Evolutionary conservation across 2,329 filamentous ascomycete species (phyloP).

Genomic region (Phaeosphaeriaceae sp.): DNA sequence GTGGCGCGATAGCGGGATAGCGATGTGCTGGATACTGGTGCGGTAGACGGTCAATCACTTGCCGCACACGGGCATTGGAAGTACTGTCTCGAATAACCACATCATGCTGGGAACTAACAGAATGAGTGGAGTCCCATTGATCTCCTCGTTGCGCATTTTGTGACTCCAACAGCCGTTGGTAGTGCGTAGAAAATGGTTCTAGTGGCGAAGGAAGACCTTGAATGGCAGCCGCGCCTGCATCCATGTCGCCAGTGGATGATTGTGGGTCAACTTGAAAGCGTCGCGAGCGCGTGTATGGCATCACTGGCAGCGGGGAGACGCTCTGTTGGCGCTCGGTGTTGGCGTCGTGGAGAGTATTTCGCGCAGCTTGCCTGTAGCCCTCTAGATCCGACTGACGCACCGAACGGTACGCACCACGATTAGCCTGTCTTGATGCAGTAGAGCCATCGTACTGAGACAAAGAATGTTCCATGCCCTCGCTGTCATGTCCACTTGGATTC

Average conservation of each 20-base stretch:
- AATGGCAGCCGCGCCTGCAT: conserved; percentile 27
- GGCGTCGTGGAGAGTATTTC: conserved; percentile 4
- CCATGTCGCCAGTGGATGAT: not conserved
- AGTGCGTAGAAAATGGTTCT: conserved; percentile 28
- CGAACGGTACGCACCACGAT: conserved; percentile 29
- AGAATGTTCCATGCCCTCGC: conserved; percentile 12
- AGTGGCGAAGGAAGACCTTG: conserved; percentile 36
- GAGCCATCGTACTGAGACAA: conserved; percentile 33
- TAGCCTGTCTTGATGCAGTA: conserved; percentile 19
- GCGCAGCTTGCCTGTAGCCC: not conserved
- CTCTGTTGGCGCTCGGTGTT: conserved; percentile 1
- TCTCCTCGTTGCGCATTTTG: conserved; percentile 3
- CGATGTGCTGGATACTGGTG: not conserved
- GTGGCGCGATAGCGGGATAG: not conserved
- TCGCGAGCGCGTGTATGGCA: conserved; percentile 25
- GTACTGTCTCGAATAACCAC: not conserved
- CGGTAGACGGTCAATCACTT: not conserved
- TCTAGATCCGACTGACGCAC: conserved; percentile 21
- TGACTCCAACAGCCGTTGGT: conserved; percentile 6
- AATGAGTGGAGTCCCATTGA: not conserved
- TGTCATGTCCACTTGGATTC: conserved; percentile 30
- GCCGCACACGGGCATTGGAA: not conserved
- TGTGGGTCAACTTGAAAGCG: not conserved
- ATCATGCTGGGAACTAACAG: not conserved
- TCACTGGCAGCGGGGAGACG: conserved; percentile 25